Base-by-base conservation (phyloP, 106 monocot genomes). In the Gastrodia elata region DNA sequence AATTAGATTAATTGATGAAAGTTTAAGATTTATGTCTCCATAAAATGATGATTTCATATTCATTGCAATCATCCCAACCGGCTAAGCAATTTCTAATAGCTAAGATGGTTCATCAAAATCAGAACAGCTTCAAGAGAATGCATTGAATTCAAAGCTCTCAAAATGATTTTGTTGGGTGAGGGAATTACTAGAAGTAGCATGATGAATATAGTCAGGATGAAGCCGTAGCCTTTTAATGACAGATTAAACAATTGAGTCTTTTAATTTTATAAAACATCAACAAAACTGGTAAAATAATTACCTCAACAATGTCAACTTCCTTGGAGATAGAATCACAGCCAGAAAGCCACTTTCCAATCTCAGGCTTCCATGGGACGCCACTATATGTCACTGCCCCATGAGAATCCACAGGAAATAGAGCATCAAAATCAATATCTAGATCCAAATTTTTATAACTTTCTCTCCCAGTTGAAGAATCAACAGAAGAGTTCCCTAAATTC, bases 331-430 rank as follows among this genome's bases (percentile, higher is more conserved):
- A 59, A 80, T 74, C 79, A 35, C 94, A 94, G 22, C 79, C 79
- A 24, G 91, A 79, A 35, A 94, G 79, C 91, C 94, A 94, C 74
- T 75, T 80, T n/a, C 94, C 94, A 44, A 94, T 88, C 73, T 84
- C 84, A 46, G 86, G 76, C 79, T 77, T 91, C 88, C 91, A 94
- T 9, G 88, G 94, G 0, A 91, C 91, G 32, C 76, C 84, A 11
- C 86, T 78, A 70, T 86, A 87, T 5, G 11, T 68, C 8, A 94
- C 94, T 13, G 84, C 80, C 46, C 81, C 83, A 73, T 80, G 64
- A 68, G 78, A 79, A 61, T 88, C 82, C 48, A 68, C 65, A 1
- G 73, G 83, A 52, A 88, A 87, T 58, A 28, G 78, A 1, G 73
- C 68, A 61, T 56, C 39, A 10, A 85, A 67, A 38, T 75, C 77